phyloP scores from a whole-genome alignment of 2,329 filamentous ascomycete genomes.

The Tolypocladium inflatum region DNA sequence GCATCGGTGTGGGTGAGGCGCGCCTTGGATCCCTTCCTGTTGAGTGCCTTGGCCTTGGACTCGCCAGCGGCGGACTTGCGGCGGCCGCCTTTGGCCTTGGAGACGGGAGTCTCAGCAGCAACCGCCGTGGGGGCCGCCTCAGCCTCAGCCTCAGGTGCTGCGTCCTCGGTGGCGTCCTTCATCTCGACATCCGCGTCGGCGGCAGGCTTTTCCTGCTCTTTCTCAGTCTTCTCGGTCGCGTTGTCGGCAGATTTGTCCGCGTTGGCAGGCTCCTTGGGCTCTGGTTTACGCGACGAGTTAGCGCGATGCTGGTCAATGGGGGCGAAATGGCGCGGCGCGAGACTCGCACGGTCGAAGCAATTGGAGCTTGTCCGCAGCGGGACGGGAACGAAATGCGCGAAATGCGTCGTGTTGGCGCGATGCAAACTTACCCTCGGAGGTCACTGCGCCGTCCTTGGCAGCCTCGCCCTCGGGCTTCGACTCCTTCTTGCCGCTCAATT shows the following conservation, averaged over 20 bases:
- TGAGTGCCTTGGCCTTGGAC: slow-evolving; percentile 70
- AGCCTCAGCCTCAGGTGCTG: slow-evolving; percentile 16
- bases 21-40: slow-evolving; percentile 72
- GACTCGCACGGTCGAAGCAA: background rate
- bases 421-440: slow-evolving; percentile 19
- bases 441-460: slow-evolving; percentile 18
- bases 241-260: slow-evolving; percentile 19
- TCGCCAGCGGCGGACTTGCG: slow-evolving; percentile 67
- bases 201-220: slow-evolving; percentile 9
- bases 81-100: slow-evolving; percentile 46
- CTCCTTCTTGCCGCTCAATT: slow-evolving; percentile 11
- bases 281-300: slow-evolving; percentile 16
- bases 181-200: slow-evolving; percentile 44
- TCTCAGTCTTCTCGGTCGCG: slow-evolving; percentile 17
- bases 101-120: slow-evolving; percentile 17
- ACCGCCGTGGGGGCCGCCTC: slow-evolving; percentile 15
- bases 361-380: background rate
- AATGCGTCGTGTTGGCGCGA: background rate
- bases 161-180: slow-evolving; percentile 23
- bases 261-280: slow-evolving; percentile 16
- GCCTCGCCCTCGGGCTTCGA: slow-evolving; percentile 13
- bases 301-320: slow-evolving; percentile 10
- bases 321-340: background rate
- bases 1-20: slow-evolving; percentile 67
- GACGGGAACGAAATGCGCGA: background rate